These are phyloP conservation scores for Cyathus striatus DNA, from an alignment of 768 basidiomycete species.

Conservation along the genomic window DNA sequence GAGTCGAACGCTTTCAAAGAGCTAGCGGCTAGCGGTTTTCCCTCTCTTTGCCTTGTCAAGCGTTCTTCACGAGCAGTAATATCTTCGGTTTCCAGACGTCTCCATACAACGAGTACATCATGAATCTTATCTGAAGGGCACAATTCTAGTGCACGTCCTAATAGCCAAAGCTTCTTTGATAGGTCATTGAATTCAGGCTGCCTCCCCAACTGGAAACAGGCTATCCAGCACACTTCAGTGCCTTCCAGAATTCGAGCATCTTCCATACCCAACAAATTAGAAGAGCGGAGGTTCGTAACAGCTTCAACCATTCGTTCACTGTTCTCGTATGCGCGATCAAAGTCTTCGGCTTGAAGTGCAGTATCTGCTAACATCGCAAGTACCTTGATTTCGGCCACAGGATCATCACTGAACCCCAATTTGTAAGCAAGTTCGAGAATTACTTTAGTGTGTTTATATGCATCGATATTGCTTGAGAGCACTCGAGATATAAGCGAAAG, in stretches of 20 bases:
- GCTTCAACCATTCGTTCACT: constrained; percentile 66
- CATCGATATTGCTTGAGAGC: constrained; percentile 77
- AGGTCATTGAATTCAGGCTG: constrained; percentile 73
- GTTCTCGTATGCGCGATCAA: constrained; percentile 63
- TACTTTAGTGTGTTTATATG: constrained; percentile 89
- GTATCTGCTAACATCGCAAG: constrained; percentile 90
- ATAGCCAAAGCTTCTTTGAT: constrained; percentile 58
- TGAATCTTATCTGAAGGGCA: constrained; percentile 79
- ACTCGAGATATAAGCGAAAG: constrained; percentile 85
- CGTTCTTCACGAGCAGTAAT: constrained; percentile 44
- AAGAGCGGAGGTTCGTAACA: constrained; percentile 44
- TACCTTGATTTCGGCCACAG: constrained; percentile 73
- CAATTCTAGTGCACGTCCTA: constrained; percentile 80
- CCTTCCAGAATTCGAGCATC: constrained; percentile 50
- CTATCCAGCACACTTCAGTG: constrained; percentile 83
- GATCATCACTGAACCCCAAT: constrained; percentile 73
- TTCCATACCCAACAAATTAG: constrained; percentile 19
- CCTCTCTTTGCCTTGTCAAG: constrained; percentile 21
- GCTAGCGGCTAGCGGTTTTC: constrained; percentile 11
- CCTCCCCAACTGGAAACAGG: constrained; percentile 83
- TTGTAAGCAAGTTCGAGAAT: constrained; percentile 88
- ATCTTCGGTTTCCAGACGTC: constrained; percentile 65
- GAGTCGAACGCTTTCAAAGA: constrained; percentile 7
- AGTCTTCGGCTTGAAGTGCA: constrained; percentile 81
- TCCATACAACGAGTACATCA: constrained; percentile 77